These are phyloP conservation scores for Didymella segeticola DNA, from an alignment of 2,329 filamentous ascomycete genomes.

Conservation along the genomic window DNA sequence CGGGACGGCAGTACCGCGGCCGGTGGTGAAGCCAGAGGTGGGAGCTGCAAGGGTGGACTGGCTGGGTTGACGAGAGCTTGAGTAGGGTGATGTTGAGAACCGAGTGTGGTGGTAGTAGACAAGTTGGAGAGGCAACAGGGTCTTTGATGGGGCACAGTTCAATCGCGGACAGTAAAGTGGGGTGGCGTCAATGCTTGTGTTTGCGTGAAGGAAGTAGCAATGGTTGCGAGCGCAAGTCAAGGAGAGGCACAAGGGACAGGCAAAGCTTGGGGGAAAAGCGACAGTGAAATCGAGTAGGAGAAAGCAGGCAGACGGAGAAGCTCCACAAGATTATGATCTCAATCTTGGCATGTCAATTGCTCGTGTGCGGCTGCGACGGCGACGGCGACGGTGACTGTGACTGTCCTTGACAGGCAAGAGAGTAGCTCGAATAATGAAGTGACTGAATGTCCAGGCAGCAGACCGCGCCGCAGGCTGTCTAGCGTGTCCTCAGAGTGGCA, in stretches of 20 bases:
- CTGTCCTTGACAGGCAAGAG: no score
- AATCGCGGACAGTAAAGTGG: background rate
- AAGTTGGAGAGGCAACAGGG: background rate
- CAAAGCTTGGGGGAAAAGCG: background rate
- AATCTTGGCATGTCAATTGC: slow-evolving; percentile 20
- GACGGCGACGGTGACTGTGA: no score
- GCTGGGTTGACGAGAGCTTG: slow-evolving; percentile 1
- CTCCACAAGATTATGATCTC: slow-evolving; percentile 6
- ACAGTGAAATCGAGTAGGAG: background rate
- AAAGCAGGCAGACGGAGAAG: slow-evolving; percentile 1
- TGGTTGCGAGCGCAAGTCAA: background rate
- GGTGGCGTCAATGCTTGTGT: slow-evolving; percentile 14
- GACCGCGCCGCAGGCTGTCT: slow-evolving; percentile 5
- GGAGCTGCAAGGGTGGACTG: background rate
- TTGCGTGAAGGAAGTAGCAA: slow-evolving; percentile 3
- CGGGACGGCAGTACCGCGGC: slow-evolving; percentile 2
- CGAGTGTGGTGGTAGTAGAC: background rate
- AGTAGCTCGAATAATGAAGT: slow-evolving; percentile 13
- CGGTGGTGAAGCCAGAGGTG: background rate
- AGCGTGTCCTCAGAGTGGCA: no score
- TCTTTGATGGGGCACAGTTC: background rate
- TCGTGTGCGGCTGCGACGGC: slow-evolving; percentile 18
- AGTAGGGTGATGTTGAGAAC: background rate
- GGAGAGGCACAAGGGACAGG: no score
- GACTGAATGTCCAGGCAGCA: slow-evolving; percentile 28